Base-by-base conservation (phyloP, 768 basidiomycete species). In the Dacryopinax primogenitus region DNA sequence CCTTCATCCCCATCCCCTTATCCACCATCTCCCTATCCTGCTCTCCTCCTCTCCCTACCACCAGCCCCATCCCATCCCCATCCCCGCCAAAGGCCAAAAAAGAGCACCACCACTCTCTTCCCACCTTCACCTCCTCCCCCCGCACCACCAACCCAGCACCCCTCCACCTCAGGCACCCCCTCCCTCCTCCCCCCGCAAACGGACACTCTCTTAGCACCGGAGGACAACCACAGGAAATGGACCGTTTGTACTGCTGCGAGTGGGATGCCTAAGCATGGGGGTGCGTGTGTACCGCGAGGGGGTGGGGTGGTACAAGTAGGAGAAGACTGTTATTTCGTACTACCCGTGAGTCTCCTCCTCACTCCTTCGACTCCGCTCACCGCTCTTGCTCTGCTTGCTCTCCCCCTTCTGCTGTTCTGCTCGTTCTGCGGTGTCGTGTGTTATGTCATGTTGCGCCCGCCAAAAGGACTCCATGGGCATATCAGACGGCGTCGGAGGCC, bases 401-500 rank as follows among this genome's bases (percentile, higher is more conserved):
- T n/a, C 37, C 37, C n/a, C 37, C 12, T 11, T 39, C 37, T 11
- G 37, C 37, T 39, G 12, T n/a, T 39, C 11, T 39, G 12, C 12
- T 15, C n/a, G 16, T n/a, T 4, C 26, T 16, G n/a, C 11, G 7
- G 23, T 21, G 12, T 62, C 6, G 23, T 23, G 15, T 36, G 26
- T 32, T 16, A 1, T 6, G 26, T 23, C 9, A 23, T 13, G 23
- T 23, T 39, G 34, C 18, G 28, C 9, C 9, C 33, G 15, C 21
- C 28, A 1, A 44, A 71, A 86, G 65, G 88, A 92, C 71, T 89
- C 91, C 4, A 86, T 98, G 79, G 94, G 94, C 18, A 87, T 98
- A 9, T 91, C 93, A 2, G 94, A 97, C 72, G 94, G 94, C 33
- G 94, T 97, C 0, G 94, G 94, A 0, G 93, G 93, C 0, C 51